These are phyloP conservation scores for Aspergillus sojae DNA, from an alignment of 2,329 filamentous ascomycete genomes.

Conservation along the genomic window DNA sequence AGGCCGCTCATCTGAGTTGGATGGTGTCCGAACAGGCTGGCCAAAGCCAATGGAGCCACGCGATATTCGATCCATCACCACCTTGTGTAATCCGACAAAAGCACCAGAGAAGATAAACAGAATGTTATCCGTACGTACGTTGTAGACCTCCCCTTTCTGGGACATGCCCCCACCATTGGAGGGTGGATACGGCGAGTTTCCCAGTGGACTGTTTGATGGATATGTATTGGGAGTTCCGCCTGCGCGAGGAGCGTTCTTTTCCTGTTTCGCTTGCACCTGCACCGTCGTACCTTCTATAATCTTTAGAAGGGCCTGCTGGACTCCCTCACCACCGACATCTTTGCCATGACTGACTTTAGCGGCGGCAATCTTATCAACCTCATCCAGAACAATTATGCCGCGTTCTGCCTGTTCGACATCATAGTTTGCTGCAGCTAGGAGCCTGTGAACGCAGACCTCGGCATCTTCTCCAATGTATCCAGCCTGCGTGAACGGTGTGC, in stretches of 20 bases:
- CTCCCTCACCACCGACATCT: slow-evolving; percentile 93
- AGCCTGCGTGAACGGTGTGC: slow-evolving; percentile 92
- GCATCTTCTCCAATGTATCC: slow-evolving; percentile 98
- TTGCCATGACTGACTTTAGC: slow-evolving; percentile 85
- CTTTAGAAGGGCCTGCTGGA: slow-evolving; percentile 93
- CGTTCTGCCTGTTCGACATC: slow-evolving; percentile 81
- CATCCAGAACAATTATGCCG: slow-evolving; percentile 93
- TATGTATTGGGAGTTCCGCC: slow-evolving; percentile 42
- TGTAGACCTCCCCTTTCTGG: slow-evolving; percentile 62
- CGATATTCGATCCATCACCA: slow-evolving; percentile 82
- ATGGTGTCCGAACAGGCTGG: slow-evolving; percentile 68
- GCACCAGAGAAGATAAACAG: slow-evolving; percentile 96
- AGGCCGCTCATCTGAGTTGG: slow-evolving; percentile 32
- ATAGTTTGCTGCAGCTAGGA: slow-evolving; percentile 88
- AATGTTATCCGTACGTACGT: slow-evolving; percentile 92
- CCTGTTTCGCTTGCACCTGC: slow-evolving; percentile 80
- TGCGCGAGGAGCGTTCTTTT: slow-evolving; percentile 45
- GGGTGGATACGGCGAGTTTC: slow-evolving; percentile 33
- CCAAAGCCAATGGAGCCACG: slow-evolving; percentile 90
- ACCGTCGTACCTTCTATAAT: slow-evolving; percentile 95
- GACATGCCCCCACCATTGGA: slow-evolving; percentile 33
- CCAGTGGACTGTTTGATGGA: slow-evolving; percentile 42
- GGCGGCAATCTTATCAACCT: slow-evolving; percentile 95
- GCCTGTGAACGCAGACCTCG: slow-evolving; percentile 89
- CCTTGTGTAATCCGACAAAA: slow-evolving; percentile 89